These are phyloP conservation scores for Pulveroboletus sp. DNA, from an alignment of 768 basidiomycete species.

Conservation along the genomic window DNA sequence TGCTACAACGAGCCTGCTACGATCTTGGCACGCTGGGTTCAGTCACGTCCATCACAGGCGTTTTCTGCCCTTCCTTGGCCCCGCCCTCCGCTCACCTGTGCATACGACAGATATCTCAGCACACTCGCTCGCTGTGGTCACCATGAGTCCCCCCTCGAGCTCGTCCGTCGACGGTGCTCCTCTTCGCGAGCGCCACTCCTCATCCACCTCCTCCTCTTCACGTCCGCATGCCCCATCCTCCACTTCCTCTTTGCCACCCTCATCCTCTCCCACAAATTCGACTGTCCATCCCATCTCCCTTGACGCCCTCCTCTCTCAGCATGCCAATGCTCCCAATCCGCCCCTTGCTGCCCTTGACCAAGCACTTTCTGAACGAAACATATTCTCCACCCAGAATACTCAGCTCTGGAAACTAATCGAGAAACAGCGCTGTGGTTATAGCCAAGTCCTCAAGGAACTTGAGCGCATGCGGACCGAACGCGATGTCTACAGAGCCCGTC, in stretches of 20 bases:
- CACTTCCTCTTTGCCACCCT: conserved; percentile 19
- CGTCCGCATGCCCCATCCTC: conserved; percentile 31
- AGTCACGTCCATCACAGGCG: not conserved
- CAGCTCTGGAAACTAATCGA: conserved; percentile 95
- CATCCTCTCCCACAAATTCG: conserved; percentile 27
- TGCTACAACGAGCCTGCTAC: not conserved
- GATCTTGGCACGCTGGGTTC: not conserved
- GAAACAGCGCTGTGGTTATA: conserved; percentile 82
- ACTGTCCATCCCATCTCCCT: conserved; percentile 39
- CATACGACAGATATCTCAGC: not conserved
- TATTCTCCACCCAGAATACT: conserved; percentile 74
- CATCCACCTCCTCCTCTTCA: conserved; percentile 24
- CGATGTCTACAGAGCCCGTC: conserved; percentile 48
- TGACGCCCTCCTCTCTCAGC: conserved; percentile 50
- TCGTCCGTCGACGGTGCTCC: conserved; percentile 16
- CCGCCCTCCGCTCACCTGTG: not conserved
- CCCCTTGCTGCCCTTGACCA: conserved; percentile 63
- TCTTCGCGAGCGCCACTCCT: conserved; percentile 22
- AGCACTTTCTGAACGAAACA: conserved; percentile 75
- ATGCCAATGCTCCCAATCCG: conserved; percentile 52
- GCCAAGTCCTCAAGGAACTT: conserved; percentile 75
- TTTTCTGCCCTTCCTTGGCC: too few species aligned
- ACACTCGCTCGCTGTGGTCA: not conserved
- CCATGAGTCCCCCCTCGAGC: conserved; percentile 17
- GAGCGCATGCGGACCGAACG: conserved; percentile 81